These are phyloP conservation scores for Mycena rebaudengoi DNA, from an alignment of 768 basidiomycete genomes.

Conservation along the genomic window DNA sequence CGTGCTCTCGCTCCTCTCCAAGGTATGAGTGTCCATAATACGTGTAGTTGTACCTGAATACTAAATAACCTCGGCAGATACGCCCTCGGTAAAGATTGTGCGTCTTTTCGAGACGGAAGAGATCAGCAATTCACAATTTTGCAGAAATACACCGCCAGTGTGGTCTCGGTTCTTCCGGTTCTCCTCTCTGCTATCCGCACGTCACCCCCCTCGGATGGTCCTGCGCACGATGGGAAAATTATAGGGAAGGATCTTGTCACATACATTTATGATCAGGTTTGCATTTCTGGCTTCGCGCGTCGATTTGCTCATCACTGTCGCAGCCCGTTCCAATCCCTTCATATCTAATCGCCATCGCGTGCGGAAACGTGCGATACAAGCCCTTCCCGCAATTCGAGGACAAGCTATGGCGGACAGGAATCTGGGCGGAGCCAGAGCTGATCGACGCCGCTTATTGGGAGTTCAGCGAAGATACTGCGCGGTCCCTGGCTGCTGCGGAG, in stretches of 20 bases:
- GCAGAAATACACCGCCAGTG: slow-evolving; percentile 84
- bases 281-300: slow-evolving; percentile 20
- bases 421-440: slow-evolving; percentile 91
- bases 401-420: slow-evolving; percentile 81
- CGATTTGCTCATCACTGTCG: not conserved
- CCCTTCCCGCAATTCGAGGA: slow-evolving; percentile 67
- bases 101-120: not conserved
- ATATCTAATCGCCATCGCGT: slow-evolving; percentile 91
- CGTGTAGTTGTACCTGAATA: not conserved
- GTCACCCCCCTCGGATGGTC: slow-evolving; percentile 77
- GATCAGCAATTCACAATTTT: not conserved
- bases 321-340: slow-evolving; percentile 88
- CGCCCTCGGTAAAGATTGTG: slow-evolving; percentile 87
- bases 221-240: slow-evolving; percentile 74
- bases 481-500: slow-evolving; percentile 84
- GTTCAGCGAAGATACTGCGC: slow-evolving; percentile 86
- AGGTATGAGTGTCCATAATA: slow-evolving; percentile 47
- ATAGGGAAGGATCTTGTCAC: slow-evolving; percentile 78
- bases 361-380: slow-evolving; percentile 82
- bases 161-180: slow-evolving; percentile 80
- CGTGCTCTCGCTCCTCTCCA: slow-evolving; percentile 83
- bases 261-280: slow-evolving; percentile 83
- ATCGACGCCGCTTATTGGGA: slow-evolving; percentile 86
- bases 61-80: slow-evolving; percentile 57
- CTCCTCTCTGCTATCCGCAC: slow-evolving; percentile 86